Evolutionary conservation across 2,329 filamentous ascomycete species (phyloP), one percentile per base, ranked within the genome.

Genomic region (Penicillium sclerotiorum): DNA sequence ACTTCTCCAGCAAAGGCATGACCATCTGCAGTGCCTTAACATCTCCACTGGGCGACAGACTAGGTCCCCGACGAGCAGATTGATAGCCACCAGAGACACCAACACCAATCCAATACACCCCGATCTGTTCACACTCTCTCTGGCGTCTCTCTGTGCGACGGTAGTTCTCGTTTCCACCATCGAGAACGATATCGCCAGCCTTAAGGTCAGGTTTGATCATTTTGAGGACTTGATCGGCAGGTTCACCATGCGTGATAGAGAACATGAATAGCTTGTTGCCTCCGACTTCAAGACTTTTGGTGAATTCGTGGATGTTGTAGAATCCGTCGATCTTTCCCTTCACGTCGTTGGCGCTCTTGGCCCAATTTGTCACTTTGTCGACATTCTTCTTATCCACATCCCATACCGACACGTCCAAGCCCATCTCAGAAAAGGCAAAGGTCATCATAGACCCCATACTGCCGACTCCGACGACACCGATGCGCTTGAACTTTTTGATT

Each of bases 11-110:
- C 11, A 88, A 71, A 1, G 86, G 85, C 55, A 89, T 72, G 0
- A 86, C 75, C 13, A 78, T 71, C 11, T 84, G 77, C 2, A 89
- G 63, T 0, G 78, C 80, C 53, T 79, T 75, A 6, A 77, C 69
- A 56, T 84, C 80, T 5, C 84, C 85, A 4, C 84, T 82, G 2
- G 84, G 85, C 36, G 83, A 87, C 69, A 89, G 80, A n/a, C 81
- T 85, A 0, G 85, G 86, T 0, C 86, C 87, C 33, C 78, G 75
- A 33, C 84, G 74, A 2, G 86, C 86, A 39, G 82, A 81, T 62
- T 88, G 85, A 63, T 88, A 88, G 0, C 86, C 86, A 8, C 86
- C 86, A 32, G 80, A 85, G 1, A 89, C 84, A 28, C 86, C 86
- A 64, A 82, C 82, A 2, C 86, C 86, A 46, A 89, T 78, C 65